Conservation (phyloP, 192 early-diverging fungal genomes). For the Coemansia sp. region DNA sequence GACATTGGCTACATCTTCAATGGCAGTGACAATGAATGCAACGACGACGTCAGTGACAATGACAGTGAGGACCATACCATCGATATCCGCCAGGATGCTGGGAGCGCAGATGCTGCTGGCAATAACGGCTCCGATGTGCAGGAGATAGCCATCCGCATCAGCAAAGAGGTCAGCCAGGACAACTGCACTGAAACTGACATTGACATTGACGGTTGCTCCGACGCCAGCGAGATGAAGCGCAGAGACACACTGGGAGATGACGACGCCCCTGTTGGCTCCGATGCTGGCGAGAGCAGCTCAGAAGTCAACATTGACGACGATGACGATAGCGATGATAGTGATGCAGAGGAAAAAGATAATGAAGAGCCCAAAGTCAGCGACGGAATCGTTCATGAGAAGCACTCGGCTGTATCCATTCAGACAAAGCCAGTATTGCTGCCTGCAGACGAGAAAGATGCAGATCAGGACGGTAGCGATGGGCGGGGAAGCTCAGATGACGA, state of each 20-base stretch:
- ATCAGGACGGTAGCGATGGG: conserved; percentile 12
- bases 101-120: background rate
- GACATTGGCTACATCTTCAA: conserved; percentile 66
- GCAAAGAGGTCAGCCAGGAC: conserved; percentile 29
- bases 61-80: conserved; percentile 12
- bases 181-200: conserved; percentile 4
- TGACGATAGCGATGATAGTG: conserved; percentile 5
- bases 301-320: background rate
- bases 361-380: background rate
- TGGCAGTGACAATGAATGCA: conserved; percentile 41
- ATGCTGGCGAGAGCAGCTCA: background rate
- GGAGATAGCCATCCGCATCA: conserved; percentile 45
- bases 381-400: background rate
- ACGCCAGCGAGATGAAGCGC: conserved; percentile 33
- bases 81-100: background rate
- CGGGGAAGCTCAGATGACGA: conserved; percentile 43
- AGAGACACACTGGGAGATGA: background rate
- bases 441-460: conserved; percentile 2
- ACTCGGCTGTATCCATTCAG: background rate
- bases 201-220: conserved; percentile 47
- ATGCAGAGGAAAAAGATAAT: conserved; percentile 3
- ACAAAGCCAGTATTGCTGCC: background rate
- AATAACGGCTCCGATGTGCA: conserved; percentile 33
- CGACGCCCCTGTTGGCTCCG: background rate
- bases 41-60: conserved; percentile 49